phyloP scores from a whole-genome alignment of 306 rosid species.

The Castanea crenata region DNA sequence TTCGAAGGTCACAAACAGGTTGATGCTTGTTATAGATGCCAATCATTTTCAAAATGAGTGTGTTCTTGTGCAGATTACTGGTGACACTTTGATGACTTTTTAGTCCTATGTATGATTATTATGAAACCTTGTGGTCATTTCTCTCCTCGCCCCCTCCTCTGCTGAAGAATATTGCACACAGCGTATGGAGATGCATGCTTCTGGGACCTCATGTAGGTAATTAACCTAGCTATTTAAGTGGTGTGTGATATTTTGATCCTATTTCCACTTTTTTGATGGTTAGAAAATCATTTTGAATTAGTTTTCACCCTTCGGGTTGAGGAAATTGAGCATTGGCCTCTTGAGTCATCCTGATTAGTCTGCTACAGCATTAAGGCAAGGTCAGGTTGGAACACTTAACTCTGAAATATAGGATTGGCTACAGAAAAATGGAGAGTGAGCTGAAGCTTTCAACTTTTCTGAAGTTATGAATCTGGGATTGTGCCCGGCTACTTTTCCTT shows the following conservation, averaged over 20 bases:
- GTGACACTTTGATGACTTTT: neutral
- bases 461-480: too few species aligned
- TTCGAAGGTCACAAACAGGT: conserved; percentile 16
- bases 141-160: neutral
- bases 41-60: conserved; percentile 29
- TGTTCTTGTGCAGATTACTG: conserved; percentile 30
- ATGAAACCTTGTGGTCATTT: neutral
- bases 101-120: neutral
- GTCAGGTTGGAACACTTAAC: neutral
- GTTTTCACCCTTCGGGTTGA: neutral
- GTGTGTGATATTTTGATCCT: neutral
- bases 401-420: too few species aligned
- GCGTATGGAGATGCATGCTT: neutral
- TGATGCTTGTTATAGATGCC: conserved; percentile 26
- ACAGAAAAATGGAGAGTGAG: too few species aligned
- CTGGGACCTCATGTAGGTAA: neutral
- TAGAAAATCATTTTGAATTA: neutral
- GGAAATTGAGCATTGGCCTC: neutral
- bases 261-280: neutral
- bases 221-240: neutral
- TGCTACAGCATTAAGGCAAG: neutral
- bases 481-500: too few species aligned
- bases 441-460: too few species aligned
- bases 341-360: neutral
- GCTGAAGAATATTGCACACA: neutral